phyloP scores from a whole-genome alignment of 2,329 filamentous ascomycete species.

The Polytolypa hystricis region DNA sequence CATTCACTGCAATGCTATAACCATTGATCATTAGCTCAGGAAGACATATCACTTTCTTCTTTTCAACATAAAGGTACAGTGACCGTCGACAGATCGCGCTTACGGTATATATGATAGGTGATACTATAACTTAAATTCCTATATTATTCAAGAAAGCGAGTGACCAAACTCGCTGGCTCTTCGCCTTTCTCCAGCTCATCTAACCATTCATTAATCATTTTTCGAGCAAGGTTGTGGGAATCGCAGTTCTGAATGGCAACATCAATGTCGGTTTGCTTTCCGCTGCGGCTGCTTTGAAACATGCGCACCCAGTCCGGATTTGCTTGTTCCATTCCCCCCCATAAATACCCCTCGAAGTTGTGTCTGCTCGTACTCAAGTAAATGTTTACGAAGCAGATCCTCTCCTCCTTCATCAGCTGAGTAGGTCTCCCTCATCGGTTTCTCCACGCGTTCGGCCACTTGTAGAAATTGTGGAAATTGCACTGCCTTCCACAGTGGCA shows the following conservation, averaged over 20 bases:
- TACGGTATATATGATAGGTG: no score
- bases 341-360: constrained; percentile 1
- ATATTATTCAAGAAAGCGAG: neutral
- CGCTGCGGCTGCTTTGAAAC: neutral
- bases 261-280: constrained; percentile 1
- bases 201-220: neutral
- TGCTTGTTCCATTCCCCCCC: neutral
- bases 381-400: neutral
- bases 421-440: neutral
- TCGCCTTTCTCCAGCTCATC: constrained; percentile 1
- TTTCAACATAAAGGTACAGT: no score
- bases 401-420: neutral
- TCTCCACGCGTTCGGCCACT: neutral
- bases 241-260: constrained; percentile 1
- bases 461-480: neutral
- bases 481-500: constrained; percentile 1
- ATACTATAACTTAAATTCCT: neutral
- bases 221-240: constrained; percentile 1
- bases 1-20: no score
- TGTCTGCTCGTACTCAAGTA: constrained; percentile 1
- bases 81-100: no score
- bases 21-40: no score
- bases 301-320: constrained; percentile 1
- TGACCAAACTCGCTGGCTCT: constrained; percentile 1
- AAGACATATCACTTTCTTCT: no score